Evolutionary conservation across 2,329 filamentous ascomycete genomes (phyloP).

Genomic region (Raffaelea arxii): DNA sequence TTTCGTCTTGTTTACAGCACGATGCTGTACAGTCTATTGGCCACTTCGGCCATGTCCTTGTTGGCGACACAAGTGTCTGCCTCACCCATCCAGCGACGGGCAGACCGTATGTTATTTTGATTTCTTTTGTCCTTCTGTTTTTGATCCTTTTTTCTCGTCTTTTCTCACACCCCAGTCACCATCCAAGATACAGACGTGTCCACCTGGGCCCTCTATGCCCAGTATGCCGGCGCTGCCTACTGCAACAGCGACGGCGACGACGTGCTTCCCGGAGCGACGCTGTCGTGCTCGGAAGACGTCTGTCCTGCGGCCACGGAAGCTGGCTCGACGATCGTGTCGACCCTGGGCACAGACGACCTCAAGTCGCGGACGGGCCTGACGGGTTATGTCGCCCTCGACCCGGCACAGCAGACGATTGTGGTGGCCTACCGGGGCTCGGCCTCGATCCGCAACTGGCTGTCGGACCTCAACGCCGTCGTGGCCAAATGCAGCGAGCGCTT

Average conservation of each 20-base stretch:
- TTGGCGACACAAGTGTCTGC: no score
- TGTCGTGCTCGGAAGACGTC: slow-evolving; percentile 32
- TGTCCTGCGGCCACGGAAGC: slow-evolving; percentile 36
- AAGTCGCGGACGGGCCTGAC: slow-evolving; percentile 22
- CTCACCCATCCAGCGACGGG: no score
- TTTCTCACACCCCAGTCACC: not conserved
- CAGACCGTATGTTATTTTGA: not conserved
- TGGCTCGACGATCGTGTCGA: slow-evolving; percentile 31
- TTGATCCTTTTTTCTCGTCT: not conserved
- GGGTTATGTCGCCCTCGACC: slow-evolving; percentile 43
- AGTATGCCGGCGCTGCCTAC: slow-evolving; percentile 43
- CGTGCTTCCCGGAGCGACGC: slow-evolving; percentile 25
- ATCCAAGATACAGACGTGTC: slow-evolving; percentile 6
- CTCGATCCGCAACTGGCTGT: slow-evolving; percentile 52
- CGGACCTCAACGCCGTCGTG: slow-evolving; percentile 37
- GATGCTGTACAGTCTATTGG: no score
- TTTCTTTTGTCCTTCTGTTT: not conserved
- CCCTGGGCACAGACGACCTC: slow-evolving; percentile 18
- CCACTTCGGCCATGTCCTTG: no score
- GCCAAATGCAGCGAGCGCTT: no score
- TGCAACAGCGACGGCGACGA: slow-evolving; percentile 37
- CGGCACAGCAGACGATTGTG: slow-evolving; percentile 41
- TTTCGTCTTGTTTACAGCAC: not conserved
- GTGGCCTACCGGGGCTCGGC: slow-evolving; percentile 49
- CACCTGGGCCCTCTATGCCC: slow-evolving; percentile 36